Base-by-base conservation (phyloP, 2,329 filamentous ascomycete genomes). In the Calonectria ilicicola region DNA sequence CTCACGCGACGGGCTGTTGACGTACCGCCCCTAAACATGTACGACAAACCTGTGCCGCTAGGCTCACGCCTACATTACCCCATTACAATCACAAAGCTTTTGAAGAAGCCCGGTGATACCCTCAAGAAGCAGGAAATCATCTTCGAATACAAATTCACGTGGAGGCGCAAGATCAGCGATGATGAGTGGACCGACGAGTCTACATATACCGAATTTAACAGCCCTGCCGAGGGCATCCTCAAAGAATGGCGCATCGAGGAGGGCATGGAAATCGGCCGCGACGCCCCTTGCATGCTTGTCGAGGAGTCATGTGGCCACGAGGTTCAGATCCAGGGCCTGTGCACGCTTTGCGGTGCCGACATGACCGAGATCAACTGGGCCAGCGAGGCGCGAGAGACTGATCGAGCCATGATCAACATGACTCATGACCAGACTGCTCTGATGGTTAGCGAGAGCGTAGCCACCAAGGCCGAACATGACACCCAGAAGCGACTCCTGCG, bases 321-420 rank as follows among this genome's bases (percentile, higher is more conserved):
- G 79, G 90, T 98, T 47, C 96, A 98, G 84, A 98, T 95, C 81
- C 93, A 94, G 69, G 96, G 96, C 53, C 90, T 99, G 77, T 99
- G 97, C 85, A 95, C 92, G 72, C 91, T 96, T 74, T 99, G 97
- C 84, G 97, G 97, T 75, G 95, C 96, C 84, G 96, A 98, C 85
- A 98, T 99, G 95, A 98, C 95, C 67, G 92, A 95, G 89, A 90
- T 93, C 78, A 94, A 92, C 83, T 98, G 95, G 90, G 95, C 95
- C 68, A 95, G 92, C 72, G 93, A 96, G 75, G 87, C 91, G 60
- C 90, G 91, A 78, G 95, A 98, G 82, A 93, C 94, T 2, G 92
- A 94, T 75, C 95, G 96, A 77, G 97, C 97, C 65, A 95, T 94
- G 72, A 96, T 99, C 83, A 96, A 96, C 85, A 98, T 98, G 91